phyloP scores from a whole-genome alignment of 208 protist species.

The Crithidia thermophila region DNA sequence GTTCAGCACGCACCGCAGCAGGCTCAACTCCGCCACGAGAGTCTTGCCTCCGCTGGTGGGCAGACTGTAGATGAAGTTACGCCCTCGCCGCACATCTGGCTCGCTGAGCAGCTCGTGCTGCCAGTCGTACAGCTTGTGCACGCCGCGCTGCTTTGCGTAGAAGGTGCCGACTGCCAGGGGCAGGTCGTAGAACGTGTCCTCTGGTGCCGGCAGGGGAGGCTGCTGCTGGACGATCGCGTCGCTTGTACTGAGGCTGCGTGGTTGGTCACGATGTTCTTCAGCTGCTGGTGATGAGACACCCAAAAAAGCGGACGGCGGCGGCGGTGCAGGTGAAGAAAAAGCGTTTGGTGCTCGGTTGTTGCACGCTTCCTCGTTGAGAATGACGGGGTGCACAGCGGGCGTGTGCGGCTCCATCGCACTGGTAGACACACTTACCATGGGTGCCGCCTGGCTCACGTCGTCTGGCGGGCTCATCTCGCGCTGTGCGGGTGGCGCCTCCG shows the following conservation, averaged over 20 bases:
- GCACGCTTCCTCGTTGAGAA: too few relatives aligned
- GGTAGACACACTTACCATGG: too few relatives aligned
- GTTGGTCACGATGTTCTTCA: too few relatives aligned
- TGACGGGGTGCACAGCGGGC: too few relatives aligned
- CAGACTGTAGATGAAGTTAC: constrained; percentile 90
- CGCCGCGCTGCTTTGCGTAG: constrained; percentile 46
- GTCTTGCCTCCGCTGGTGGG: constrained; percentile 95
- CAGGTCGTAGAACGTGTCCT: constrained; percentile 57
- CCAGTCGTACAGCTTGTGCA: constrained; percentile 82
- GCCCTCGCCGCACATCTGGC: constrained; percentile 49
- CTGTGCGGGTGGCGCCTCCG: too few relatives aligned
- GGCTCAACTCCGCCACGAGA: constrained; percentile 92
- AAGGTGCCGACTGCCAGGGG: constrained; percentile 39
- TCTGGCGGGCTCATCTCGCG: too few relatives aligned
- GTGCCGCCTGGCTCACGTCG: too few relatives aligned
- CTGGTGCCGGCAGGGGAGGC: background rate
- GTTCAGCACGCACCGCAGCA: constrained; percentile 85
- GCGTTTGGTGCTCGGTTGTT: too few relatives aligned
- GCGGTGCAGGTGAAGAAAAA: too few relatives aligned
- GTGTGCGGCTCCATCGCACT: too few relatives aligned
- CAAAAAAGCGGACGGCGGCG: too few relatives aligned
- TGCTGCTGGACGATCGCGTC: background rate
- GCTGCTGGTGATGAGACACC: too few relatives aligned
- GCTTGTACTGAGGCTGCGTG: background rate
- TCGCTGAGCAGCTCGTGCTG: constrained; percentile 79